phyloP scores from a whole-genome alignment of 202 grass and related monocot genomes.

The Carex arenaria region DNA sequence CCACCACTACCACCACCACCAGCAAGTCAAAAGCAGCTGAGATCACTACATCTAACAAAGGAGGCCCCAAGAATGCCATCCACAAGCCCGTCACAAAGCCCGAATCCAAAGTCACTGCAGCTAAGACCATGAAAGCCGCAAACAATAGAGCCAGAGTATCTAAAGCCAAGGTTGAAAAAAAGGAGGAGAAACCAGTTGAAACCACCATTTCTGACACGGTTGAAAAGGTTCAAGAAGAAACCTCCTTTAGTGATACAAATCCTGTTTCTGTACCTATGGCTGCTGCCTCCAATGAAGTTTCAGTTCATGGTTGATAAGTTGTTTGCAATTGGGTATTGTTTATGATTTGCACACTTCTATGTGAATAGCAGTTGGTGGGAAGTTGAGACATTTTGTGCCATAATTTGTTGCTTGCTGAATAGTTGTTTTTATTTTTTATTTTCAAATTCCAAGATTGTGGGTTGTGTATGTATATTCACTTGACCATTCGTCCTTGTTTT shows the following conservation, averaged over 20 bases:
- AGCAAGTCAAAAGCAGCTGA: conserved; percentile 39
- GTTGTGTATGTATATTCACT: conserved; percentile 68
- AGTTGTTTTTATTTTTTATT: conserved; percentile 55
- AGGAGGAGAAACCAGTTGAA: conserved; percentile 26
- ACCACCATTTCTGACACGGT: conserved; percentile 23
- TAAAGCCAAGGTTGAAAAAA: conserved; percentile 36
- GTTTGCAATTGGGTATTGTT: conserved; percentile 43
- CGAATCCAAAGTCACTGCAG: conserved; percentile 1
- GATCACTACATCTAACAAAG: conserved; percentile 39
- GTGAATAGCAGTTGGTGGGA: conserved; percentile 76
- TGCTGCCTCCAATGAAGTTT: conserved; percentile 52
- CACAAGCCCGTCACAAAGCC: conserved; percentile 43
- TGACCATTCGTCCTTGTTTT: conserved; percentile 43
- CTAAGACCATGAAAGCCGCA: background rate
- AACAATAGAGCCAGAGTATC: conserved; percentile 41
- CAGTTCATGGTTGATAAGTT: conserved; percentile 51
- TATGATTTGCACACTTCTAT: conserved; percentile 40
- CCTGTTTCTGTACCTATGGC: conserved; percentile 19
- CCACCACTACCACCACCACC: conserved; percentile 27
- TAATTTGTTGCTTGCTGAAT: conserved; percentile 41
- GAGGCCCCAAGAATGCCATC: conserved; percentile 38
- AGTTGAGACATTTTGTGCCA: conserved; percentile 36
- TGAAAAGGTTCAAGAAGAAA: background rate
- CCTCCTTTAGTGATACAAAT: background rate
- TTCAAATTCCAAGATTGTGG: conserved; percentile 20